These are phyloP conservation scores for Crithidia brevicula DNA, from an alignment of 208 protist species.

Conservation along the genomic window DNA sequence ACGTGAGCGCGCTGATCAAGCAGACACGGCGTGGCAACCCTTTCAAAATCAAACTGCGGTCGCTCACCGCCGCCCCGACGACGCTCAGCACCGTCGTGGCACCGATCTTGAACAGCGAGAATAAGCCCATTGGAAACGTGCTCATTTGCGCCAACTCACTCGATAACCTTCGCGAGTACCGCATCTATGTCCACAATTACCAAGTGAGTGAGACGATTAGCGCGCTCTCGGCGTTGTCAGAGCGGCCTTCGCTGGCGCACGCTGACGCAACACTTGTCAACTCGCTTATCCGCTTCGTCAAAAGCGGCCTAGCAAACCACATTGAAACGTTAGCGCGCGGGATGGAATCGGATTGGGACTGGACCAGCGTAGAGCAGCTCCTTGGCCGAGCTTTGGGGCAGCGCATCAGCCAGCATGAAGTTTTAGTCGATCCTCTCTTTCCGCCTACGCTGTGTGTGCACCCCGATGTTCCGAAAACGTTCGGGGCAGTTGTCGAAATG, in stretches of 20 bases:
- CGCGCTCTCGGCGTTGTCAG: slow-evolving; percentile 46
- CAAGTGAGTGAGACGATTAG: slow-evolving; percentile 58
- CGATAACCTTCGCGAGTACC: slow-evolving; percentile 81
- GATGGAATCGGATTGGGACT: slow-evolving; percentile 91
- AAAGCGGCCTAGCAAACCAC: slow-evolving; percentile 52
- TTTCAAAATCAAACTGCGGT: slow-evolving; percentile 82
- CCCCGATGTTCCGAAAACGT: slow-evolving; percentile 64
- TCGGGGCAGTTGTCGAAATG: slow-evolving; percentile 47
- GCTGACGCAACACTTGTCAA: slow-evolving; percentile 41
- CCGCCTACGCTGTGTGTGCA: slow-evolving; percentile 79
- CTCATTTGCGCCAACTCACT: slow-evolving; percentile 88
- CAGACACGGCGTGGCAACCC: slow-evolving; percentile 38
- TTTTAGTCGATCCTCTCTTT: slow-evolving; percentile 70
- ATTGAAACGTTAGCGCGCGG: slow-evolving; percentile 70
- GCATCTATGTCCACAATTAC: slow-evolving; percentile 85
- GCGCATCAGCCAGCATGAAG: slow-evolving; percentile 42
- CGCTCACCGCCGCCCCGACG: slow-evolving; percentile 74
- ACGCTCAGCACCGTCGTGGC: slow-evolving; percentile 80
- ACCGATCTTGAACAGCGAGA: slow-evolving; percentile 60
- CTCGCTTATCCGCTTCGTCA: slow-evolving; percentile 58
- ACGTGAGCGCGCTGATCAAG: slow-evolving; percentile 54
- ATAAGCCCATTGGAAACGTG: slow-evolving; percentile 70
- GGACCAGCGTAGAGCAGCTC: slow-evolving; percentile 86
- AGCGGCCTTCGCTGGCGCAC: slow-evolving; percentile 42
- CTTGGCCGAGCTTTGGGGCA: slow-evolving; percentile 66